Percentiles rank a stretch among this genome's conserved stretches.
phyloP scores from a whole-genome alignment of 2,329 filamentous ascomycete species.

The Alternaria sp. region DNA sequence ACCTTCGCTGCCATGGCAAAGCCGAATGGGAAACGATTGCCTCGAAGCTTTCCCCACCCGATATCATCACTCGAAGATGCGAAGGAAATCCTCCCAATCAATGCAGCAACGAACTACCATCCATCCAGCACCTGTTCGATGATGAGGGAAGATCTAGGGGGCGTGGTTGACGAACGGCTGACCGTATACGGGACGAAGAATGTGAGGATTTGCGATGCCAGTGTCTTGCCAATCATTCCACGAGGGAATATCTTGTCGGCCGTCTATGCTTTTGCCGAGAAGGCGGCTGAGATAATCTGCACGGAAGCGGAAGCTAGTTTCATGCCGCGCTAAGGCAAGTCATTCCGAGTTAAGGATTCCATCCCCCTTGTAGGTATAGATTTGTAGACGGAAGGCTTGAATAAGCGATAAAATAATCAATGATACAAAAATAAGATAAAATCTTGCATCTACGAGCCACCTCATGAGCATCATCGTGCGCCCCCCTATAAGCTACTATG shows the following conservation, averaged over 20 bases:
- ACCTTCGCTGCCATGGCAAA: slow-evolving; percentile 22
- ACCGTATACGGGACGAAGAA: slow-evolving; percentile 45
- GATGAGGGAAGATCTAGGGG: slow-evolving; percentile 40
- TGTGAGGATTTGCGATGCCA: slow-evolving; percentile 42
- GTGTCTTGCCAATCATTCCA: slow-evolving; percentile 37
- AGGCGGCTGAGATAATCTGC: slow-evolving; percentile 32
- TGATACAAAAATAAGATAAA: no score
- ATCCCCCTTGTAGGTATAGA: background rate
- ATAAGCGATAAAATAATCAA: no score
- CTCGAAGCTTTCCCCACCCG: slow-evolving; percentile 26
- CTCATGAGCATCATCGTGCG: no score
- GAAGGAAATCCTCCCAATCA: slow-evolving; percentile 24
- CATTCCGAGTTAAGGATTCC: background rate
- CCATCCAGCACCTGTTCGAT: slow-evolving; percentile 48
- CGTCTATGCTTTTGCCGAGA: slow-evolving; percentile 40
- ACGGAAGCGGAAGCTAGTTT: slow-evolving; percentile 6
- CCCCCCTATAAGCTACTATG: no score
- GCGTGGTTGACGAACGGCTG: slow-evolving; percentile 43
- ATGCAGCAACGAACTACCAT: slow-evolving; percentile 37
- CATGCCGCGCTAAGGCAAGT: background rate
- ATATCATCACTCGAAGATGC: slow-evolving; percentile 26
- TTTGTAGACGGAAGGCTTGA: background rate
- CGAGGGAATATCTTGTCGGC: slow-evolving; percentile 31
- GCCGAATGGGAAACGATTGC: slow-evolving; percentile 21
- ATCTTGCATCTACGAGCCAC: no score